phyloP scores from a whole-genome alignment of 208 protist species.

The Leishmania lainsoni region DNA sequence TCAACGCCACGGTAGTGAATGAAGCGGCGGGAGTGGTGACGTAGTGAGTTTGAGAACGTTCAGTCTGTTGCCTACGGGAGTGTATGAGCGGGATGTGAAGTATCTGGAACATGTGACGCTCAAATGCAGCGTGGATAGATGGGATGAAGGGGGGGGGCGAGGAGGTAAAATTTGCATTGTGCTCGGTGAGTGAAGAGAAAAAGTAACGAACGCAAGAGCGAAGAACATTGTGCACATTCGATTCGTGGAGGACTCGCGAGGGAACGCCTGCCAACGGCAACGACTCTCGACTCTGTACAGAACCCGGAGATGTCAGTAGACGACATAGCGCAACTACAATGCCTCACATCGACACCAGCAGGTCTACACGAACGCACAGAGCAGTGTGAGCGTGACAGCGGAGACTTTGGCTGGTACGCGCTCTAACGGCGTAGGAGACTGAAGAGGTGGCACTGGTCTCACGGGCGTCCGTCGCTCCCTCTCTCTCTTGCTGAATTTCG shows the following conservation, averaged over 20 bases:
- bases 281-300: not conserved
- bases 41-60: not conserved
- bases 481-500: not conserved
- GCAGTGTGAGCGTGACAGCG: not conserved
- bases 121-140: not conserved
- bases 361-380: not conserved
- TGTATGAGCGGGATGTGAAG: not conserved
- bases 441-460: not conserved
- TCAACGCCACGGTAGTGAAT: not conserved
- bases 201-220: too few relatives aligned
- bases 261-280: not conserved
- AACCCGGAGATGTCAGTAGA: not conserved
- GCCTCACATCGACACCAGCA: not conserved
- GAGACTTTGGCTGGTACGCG: not conserved
- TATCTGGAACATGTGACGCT: not conserved
- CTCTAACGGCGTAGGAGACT: not conserved
- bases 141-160: not conserved
- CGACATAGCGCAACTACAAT: not conserved
- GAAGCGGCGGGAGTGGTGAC: not conserved
- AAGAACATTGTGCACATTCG: not conserved
- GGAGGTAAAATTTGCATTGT: not conserved
- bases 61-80: not conserved
- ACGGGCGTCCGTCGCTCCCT: not conserved
- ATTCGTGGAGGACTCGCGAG: not conserved
- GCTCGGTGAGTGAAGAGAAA: too few relatives aligned